Percentiles rank a stretch among this genome's conserved stretches.
Conservation (phyloP, 1,284 basidiomycete species). For the Ganoderma multipileum region DNA sequence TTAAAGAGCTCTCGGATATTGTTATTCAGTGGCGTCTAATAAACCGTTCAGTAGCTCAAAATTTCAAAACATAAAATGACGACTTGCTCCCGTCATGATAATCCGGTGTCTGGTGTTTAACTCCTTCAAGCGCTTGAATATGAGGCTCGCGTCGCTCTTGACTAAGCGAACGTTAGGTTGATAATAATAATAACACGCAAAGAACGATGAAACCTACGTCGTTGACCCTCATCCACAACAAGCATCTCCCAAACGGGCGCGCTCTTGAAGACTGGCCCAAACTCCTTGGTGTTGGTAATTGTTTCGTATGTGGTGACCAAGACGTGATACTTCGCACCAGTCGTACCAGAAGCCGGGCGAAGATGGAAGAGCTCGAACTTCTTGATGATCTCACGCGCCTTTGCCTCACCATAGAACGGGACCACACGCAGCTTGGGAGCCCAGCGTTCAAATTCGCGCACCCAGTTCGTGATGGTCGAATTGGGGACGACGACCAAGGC, state of each 20-base stretch:
- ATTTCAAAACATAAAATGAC: no score
- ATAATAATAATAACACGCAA: background rate
- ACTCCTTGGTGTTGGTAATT: conserved; percentile 71
- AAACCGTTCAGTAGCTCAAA: background rate
- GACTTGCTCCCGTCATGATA: conserved; percentile 86
- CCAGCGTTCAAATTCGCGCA: conserved; percentile 92
- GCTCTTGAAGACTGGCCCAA: conserved; percentile 75
- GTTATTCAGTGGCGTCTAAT: conserved; percentile 93
- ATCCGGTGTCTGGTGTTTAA: conserved; percentile 84
- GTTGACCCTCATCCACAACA: conserved; percentile 93
- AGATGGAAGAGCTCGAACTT: conserved; percentile 83
- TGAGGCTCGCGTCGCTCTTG: conserved; percentile 80
- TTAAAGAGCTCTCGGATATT: conserved; percentile 96
- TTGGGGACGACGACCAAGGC: conserved; percentile 94
- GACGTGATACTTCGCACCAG: conserved; percentile 79
- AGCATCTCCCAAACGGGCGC: conserved; percentile 92
- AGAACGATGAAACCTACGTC: conserved; percentile 59
- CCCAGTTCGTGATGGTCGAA: conserved; percentile 90
- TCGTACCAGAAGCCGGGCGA: conserved; percentile 45
- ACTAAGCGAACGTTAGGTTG: conserved; percentile 51
- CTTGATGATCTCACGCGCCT: conserved; percentile 83
- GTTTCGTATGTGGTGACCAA: conserved; percentile 92
- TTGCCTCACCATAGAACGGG: conserved; percentile 82
- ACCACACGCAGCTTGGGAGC: conserved; percentile 83
- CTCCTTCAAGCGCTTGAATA: conserved; percentile 86